phyloP scores from a whole-genome alignment of 2,329 filamentous ascomycete genomes.

The Escovopsis sp. region DNA sequence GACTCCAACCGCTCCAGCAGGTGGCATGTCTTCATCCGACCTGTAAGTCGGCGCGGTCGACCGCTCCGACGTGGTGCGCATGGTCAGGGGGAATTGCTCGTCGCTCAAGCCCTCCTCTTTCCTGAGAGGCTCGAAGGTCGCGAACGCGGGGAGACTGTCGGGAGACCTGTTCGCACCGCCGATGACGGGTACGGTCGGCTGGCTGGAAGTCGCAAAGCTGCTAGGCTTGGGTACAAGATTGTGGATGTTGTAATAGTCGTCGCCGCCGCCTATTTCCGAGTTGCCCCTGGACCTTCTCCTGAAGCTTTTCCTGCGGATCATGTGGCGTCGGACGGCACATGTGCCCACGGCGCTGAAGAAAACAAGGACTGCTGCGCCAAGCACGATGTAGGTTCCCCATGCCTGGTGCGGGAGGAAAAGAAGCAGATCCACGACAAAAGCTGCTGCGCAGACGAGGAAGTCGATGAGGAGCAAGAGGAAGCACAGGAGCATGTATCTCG shows the following conservation, averaged over 20 bases:
- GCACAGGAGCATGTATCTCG: slow-evolving; percentile 69
- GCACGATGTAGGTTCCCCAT: slow-evolving; percentile 89
- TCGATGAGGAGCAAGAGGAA: slow-evolving; percentile 80
- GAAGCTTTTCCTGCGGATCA: slow-evolving; percentile 84
- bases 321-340: slow-evolving; percentile 84
- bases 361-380: slow-evolving; percentile 77
- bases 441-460: slow-evolving; percentile 66
- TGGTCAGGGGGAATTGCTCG: slow-evolving; percentile 56
- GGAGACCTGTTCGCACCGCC: slow-evolving; percentile 36
- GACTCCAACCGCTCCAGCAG: slow-evolving; percentile 4
- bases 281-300: slow-evolving; percentile 87
- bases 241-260: slow-evolving; percentile 75
- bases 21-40: slow-evolving; percentile 24
- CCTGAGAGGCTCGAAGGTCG: slow-evolving; percentile 53
- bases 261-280: slow-evolving; percentile 94
- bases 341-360: slow-evolving; percentile 70
- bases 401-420: slow-evolving; percentile 87
- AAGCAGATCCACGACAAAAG: slow-evolving; percentile 86
- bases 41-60: slow-evolving; percentile 32
- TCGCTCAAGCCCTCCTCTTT: slow-evolving; percentile 49
- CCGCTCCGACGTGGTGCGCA: slow-evolving; percentile 44
- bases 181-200: slow-evolving; percentile 44
- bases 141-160: slow-evolving; percentile 39
- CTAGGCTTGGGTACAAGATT: slow-evolving; percentile 34
- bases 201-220: slow-evolving; percentile 25